Percentiles rank a stretch among this genome's conserved stretches.
Evolutionary conservation across 1,139 yeast genomes (phyloP).

Genomic region (Kodamaea ohmeri): DNA sequence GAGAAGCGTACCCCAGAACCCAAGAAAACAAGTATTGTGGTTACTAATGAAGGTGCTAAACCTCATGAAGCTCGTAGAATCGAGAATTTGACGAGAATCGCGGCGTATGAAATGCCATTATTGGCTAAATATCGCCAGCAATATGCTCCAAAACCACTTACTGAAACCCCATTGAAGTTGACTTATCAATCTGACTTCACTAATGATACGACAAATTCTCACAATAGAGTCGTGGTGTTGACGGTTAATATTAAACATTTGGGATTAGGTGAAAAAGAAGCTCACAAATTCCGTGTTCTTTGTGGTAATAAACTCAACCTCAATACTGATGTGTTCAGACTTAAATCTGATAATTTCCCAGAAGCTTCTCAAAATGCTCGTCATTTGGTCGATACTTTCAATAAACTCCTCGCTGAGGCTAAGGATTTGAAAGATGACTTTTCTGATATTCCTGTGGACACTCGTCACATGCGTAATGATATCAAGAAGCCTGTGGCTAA

Average conservation of each 20-base stretch:
- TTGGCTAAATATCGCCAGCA: conserved; percentile 70
- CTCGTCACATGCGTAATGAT: conserved; percentile 58
- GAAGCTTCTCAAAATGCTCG: conserved; percentile 87
- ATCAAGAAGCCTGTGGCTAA: conserved; percentile 34
- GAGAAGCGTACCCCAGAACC: conserved; percentile 41
- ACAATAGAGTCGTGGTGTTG: conserved; percentile 67
- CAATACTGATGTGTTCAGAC: conserved; percentile 53
- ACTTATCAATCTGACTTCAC: conserved; percentile 73
- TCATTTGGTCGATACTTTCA: conserved; percentile 62
- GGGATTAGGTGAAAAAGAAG: conserved; percentile 48
- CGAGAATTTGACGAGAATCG: conserved; percentile 63
- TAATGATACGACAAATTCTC: conserved; percentile 59
- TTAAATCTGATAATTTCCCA: conserved; percentile 60
- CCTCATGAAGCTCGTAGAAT: conserved; percentile 38
- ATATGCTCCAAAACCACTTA: conserved; percentile 44
- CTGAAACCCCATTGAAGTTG: conserved; percentile 58
- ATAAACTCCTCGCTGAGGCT: conserved; percentile 61
- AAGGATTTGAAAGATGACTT: conserved; percentile 62
- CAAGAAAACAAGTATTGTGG: conserved; percentile 39
- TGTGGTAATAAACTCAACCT: conserved; percentile 78
- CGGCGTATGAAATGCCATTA: conserved; percentile 90
- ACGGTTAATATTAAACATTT: conserved; percentile 54
- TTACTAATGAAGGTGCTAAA: conserved; percentile 35
- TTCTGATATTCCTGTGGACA: conserved; percentile 78
- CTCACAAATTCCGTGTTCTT: conserved; percentile 74